Evolutionary conservation across 805 yeast species (phyloP), one percentile per base, ranked within the genome.

Genomic region (Priceomyces fermenticarens): DNA sequence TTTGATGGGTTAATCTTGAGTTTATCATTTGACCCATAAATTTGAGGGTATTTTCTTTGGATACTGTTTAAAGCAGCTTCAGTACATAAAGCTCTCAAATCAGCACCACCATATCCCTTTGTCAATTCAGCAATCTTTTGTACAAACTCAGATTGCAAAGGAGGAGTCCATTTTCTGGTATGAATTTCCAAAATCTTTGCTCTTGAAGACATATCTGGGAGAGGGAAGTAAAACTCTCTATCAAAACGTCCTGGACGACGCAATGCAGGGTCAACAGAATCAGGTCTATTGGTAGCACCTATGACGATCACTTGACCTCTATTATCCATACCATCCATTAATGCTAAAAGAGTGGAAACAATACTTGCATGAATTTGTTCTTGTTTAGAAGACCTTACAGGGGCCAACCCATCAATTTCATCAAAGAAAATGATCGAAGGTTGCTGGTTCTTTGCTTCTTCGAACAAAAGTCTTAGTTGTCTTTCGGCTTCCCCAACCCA

Each of bases 401-500:
- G 99, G 0, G 99, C 99, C 50, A 93, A 70, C 34, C 99, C 99
- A 65, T 93, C 99, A 45, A 93, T 91, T 70, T 93, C 99, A 67
- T 93, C 99, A 57, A 93, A 93, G 62, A 93, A 93, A 11, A 93
- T 93, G 42, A 93, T 91, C 6, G 95, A 80, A 2, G 99, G 99
- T 63, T 93, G 99, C 52, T 89, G 90, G 48, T 87, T 88, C 53
- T 85, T 85, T 1, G 99, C 99, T 63, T 93, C 98, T 65, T 93
- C 98, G 60, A 93, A 93, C 42, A 93, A 66, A 32, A 91, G 68
- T 44, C 99, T 70, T 46, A 93, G 70, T 60, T 93, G 98, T 49
- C 99, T 75, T 64, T 93, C 99, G 4, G 98, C 98, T 63, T 93
- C 99, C 54, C 99, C 99, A 3, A 93, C 98, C 99, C 99, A 93